Base-by-base conservation (phyloP, 2,329 filamentous ascomycete species). In the Stachybotrys chlorohalonatus region DNA sequence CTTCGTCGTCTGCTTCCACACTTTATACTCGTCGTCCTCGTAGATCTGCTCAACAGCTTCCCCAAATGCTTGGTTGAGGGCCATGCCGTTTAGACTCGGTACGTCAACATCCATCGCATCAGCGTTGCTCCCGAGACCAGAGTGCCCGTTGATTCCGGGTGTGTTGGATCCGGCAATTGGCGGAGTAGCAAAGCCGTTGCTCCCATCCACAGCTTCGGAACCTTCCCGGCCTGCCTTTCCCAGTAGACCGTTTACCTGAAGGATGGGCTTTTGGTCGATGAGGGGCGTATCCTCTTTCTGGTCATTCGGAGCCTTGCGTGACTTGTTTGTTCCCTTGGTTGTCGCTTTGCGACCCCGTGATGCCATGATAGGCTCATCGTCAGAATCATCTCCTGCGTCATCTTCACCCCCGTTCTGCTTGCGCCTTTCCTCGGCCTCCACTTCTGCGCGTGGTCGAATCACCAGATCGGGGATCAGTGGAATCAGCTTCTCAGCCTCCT, bases 1-100 rank as follows among this genome's bases (percentile, higher is more conserved):
- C 73, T 97, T 97, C 2, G 94, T 99, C 47, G 96, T 90, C 70
- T 97, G 93, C 74, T 97, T 99, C 94, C 95, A 99, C 42, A 94
- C 89, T 68, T 95, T 95, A 73, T 94, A 96, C 66, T 96, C 93
- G 56, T 97, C 92, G 62, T 97, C 92, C 62, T 95, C 84, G 61
- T 90, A 90, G 11, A 82, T 80, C 61, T 95, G 89, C 62, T 95
- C 88, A 13, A 77, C 80, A 32, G 82, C 81, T 56, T 87, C 79
- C 15, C 82, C 82, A 54, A 89, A 79, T 1, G 83, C 81, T 52
- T 86, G 82, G 46, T 79, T 79, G 17, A 88, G 66, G 0, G 80
- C 76, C 67, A 88, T 78, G 24, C 83, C 85, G 60, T 83, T 86
- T 46, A 90, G 75, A 2, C 85, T 86, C 6, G 86, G 82, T 0